Conservation (phyloP, 768 basidiomycete genomes). For the Pholiota microspora region DNA sequence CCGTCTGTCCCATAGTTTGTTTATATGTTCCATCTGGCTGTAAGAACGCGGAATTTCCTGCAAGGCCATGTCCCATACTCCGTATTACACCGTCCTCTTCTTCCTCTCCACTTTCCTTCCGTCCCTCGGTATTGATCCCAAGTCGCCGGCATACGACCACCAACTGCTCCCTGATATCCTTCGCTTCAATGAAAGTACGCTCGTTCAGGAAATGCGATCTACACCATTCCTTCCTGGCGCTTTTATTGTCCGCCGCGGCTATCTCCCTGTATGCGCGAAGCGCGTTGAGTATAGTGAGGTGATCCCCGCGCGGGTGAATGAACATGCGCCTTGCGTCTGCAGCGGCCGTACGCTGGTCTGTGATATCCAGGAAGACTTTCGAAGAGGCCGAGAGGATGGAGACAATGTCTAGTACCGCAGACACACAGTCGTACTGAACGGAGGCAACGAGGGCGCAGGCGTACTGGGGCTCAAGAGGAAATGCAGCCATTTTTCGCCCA, state of each 20-base stretch:
- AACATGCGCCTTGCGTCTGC: constrained; percentile 75
- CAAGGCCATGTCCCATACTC: constrained; percentile 73
- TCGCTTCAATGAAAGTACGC: constrained; percentile 74
- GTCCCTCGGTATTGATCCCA: constrained; percentile 56
- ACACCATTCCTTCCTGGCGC: constrained; percentile 73
- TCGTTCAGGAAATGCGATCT: constrained; percentile 79
- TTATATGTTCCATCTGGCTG: constrained; percentile 89
- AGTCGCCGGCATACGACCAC: constrained; percentile 57
- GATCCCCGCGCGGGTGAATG: constrained; percentile 83
- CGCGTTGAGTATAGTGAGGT: constrained; percentile 87
- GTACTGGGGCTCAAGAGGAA: constrained; percentile 87
- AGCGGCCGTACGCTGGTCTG: constrained; percentile 72
- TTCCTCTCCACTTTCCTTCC: constrained; percentile 44
- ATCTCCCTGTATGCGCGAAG: constrained; percentile 78
- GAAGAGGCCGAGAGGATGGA: constrained; percentile 81
- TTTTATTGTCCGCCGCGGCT: constrained; percentile 42
- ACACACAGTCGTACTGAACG: constrained; percentile 64
- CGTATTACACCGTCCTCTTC: constrained; percentile 61
- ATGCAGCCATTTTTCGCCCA: constrained; percentile 84
- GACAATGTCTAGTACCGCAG: constrained; percentile 82
- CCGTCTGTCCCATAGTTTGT: constrained; percentile 69
- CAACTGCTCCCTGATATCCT: constrained; percentile 80
- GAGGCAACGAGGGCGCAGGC: constrained; percentile 82
- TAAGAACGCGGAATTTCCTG: constrained; percentile 80
- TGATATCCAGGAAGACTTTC: constrained; percentile 76